Evolutionary conservation across 768 basidiomycete genomes (phyloP), one percentile per base, ranked within the genome.

Genomic region (Hemileccinum rubropunctum): DNA sequence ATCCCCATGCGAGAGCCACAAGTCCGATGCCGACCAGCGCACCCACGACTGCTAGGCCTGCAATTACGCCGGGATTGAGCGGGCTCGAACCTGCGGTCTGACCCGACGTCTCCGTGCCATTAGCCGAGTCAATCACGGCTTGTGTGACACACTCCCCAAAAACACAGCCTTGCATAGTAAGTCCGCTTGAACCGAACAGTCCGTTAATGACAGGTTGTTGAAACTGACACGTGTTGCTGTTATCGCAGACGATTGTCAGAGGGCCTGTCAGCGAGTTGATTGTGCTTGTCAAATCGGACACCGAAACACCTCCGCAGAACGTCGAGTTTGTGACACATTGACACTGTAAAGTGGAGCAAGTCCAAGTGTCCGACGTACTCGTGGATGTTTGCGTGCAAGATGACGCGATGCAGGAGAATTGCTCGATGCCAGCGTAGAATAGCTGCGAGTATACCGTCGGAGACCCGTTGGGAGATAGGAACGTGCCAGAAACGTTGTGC

Each of bases 91-190:
- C 62, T 0, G 58, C 54, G 1, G 55, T 58, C 13, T 62, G 40
- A 15, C 73, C 49, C 3, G 68, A 57, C 7, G 59, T 44, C 2
- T 69, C 71, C 2, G 73, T 67, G 43, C 68, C 71, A 8, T 69
- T 72, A 27, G 71, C 62, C 3, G 75, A 72, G 61, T 93, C 86
- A 48, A 97, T 83, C 33, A 88, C 83, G 50, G 76, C 78, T 64
- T 95, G 92, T 3, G 78, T 71, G 14, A 97, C 84, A 66, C 95
- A 97, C 69, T 98, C 95, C 21, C 95, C 95, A 57, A 87, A 95
- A 1, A 71, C 73, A 66, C 95, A 98, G 0, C 78, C 81, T 45
- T 76, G 76, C 10, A 98, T 73, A 6, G 74, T 57, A n/a, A 98
- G 79, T 1, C 95, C 95, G 34, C 67, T 61, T 0, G 76, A 54